Conservation (phyloP, 2,329 filamentous ascomycete genomes). For the Raffaelea arxii region DNA sequence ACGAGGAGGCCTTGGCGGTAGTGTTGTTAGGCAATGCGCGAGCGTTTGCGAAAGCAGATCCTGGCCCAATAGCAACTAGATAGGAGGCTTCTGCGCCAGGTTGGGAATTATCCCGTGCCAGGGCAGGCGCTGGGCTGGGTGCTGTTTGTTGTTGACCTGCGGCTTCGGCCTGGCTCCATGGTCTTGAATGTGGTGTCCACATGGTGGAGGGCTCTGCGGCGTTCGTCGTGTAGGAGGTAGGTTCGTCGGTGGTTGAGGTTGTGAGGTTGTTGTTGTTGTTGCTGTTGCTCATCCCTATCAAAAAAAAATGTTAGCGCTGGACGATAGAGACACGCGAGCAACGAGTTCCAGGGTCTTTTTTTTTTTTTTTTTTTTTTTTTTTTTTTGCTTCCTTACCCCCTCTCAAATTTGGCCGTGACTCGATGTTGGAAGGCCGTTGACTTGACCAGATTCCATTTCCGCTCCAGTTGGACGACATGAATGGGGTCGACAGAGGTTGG, state of each 20-base stretch:
- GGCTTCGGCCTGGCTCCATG: slow-evolving; percentile 49
- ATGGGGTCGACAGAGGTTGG: too few species aligned
- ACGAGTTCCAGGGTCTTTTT: too few species aligned
- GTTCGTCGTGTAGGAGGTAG: not conserved
- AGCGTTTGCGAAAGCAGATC: slow-evolving; percentile 18
- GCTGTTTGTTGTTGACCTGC: slow-evolving; percentile 33
- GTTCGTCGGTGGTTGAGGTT: slow-evolving; percentile 23
- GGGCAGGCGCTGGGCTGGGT: slow-evolving; percentile 48
- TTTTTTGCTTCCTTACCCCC: too few species aligned
- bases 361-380: too few species aligned
- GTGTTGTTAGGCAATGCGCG: too few species aligned
- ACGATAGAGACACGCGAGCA: too few species aligned
- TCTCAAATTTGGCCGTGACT: slow-evolving; percentile 17
- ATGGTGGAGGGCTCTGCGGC: slow-evolving; percentile 2
- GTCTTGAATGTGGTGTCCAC: slow-evolving; percentile 29
- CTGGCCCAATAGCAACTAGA: slow-evolving; percentile 35
- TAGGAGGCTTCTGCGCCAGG: slow-evolving; percentile 30
- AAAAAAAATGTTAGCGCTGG: slow-evolving; percentile 27
- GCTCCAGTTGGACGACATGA: too few species aligned
- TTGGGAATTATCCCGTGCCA: slow-evolving; percentile 36
- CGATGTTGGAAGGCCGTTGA: slow-evolving; percentile 28
- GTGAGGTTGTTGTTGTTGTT: slow-evolving; percentile 39
- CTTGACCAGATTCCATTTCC: too few species aligned
- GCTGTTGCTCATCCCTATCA: slow-evolving; percentile 29
- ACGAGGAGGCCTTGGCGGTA: slow-evolving; percentile 17